These are phyloP conservation scores for Clathrospora elynae DNA, from an alignment of 2,329 filamentous ascomycete species.

Conservation along the genomic window DNA sequence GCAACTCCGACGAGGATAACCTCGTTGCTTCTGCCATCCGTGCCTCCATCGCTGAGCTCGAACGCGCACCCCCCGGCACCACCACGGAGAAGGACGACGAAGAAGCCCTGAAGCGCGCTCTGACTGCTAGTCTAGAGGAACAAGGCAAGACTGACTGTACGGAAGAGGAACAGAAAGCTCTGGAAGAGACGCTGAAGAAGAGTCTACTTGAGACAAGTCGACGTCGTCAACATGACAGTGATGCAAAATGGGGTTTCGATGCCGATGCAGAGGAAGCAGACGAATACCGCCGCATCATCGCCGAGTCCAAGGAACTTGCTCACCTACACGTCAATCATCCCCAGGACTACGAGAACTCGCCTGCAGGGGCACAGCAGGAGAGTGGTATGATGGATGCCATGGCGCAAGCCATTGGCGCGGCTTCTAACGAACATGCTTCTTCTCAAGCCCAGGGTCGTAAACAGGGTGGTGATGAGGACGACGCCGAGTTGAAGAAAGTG, in stretches of 20 bases:
- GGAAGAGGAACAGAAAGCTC: constrained; percentile 46
- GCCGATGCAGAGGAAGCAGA: constrained; percentile 44
- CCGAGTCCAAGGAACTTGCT: constrained; percentile 41
- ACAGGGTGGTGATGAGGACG: constrained; percentile 28
- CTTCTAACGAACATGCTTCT: background rate
- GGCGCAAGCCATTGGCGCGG: constrained; percentile 11
- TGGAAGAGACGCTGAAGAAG: constrained; percentile 53
- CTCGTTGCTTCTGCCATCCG: constrained; percentile 75
- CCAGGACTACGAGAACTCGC: constrained; percentile 20
- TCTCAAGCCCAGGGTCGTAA: background rate
- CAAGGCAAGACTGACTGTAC: constrained; percentile 42
- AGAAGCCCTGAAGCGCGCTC: constrained; percentile 55
- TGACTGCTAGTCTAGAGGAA: constrained; percentile 57
- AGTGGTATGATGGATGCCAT: constrained; percentile 14
- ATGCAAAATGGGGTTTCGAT: constrained; percentile 37
- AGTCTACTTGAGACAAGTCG: constrained; percentile 52
- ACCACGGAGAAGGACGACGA: constrained; percentile 50
- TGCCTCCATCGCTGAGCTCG: constrained; percentile 68
- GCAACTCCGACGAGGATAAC: constrained; percentile 71
- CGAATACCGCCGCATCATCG: constrained; percentile 45
- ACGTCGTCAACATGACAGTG: constrained; percentile 22
- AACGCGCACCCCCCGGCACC: constrained; percentile 42
- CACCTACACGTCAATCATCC: constrained; percentile 32
- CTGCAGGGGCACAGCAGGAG: constrained; percentile 13
- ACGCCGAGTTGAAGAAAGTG: constrained; percentile 34